phyloP scores from a whole-genome alignment of 352 stramenopile species.

The Pythium dissimile region DNA sequence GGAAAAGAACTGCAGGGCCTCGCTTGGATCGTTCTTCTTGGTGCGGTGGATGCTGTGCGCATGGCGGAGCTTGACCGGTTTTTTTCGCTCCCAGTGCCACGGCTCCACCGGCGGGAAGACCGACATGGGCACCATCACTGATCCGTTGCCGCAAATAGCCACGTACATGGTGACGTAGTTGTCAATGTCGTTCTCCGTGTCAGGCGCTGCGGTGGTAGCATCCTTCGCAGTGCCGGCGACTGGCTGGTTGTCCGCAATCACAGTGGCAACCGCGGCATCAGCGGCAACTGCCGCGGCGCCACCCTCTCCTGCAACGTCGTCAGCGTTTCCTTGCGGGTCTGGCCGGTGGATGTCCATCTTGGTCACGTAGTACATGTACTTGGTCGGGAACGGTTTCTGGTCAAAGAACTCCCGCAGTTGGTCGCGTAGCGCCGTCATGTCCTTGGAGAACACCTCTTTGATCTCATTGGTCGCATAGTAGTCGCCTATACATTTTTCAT shows the following conservation, averaged over 20 bases:
- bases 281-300: neutral
- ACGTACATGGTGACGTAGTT: constrained; percentile 80
- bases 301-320: constrained; percentile 22
- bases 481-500: too few relatives aligned
- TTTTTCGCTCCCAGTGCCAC: constrained; percentile 86
- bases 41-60: constrained; percentile 74
- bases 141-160: constrained; percentile 82
- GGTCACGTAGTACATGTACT: constrained; percentile 86
- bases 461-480: constrained; percentile 66
- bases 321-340: constrained; percentile 34
- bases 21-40: constrained; percentile 63
- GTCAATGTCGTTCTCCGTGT: constrained; percentile 32
- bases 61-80: constrained; percentile 76
- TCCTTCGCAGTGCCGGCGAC: neutral
- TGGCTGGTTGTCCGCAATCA: neutral
- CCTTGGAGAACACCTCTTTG: constrained; percentile 61
- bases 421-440: constrained; percentile 61
- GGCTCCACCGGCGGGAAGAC: constrained; percentile 74
- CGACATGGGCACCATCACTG: constrained; percentile 85
- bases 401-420: constrained; percentile 79
- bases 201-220: neutral
- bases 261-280: neutral
- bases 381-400: constrained; percentile 75
- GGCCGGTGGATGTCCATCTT: constrained; percentile 76
- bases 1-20: constrained; percentile 82